Conservation (phyloP, 441 rosid species). For the Croton setiger region DNA sequence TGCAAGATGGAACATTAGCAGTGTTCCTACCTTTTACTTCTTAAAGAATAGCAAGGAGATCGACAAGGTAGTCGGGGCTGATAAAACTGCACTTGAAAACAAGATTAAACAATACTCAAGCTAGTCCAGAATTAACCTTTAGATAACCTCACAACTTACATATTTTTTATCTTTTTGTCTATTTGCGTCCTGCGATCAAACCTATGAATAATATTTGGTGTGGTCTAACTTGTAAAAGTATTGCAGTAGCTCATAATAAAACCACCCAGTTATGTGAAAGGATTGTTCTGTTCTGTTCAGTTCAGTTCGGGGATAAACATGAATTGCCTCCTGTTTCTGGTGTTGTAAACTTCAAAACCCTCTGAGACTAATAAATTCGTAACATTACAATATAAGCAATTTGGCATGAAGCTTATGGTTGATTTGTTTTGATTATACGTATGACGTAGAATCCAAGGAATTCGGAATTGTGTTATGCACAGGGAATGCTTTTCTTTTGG, state of each 20-base stretch:
- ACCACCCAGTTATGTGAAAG: neutral
- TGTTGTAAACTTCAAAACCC: too few relatives aligned
- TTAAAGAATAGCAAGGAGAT: slow-evolving; percentile 71
- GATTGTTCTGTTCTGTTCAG: too few relatives aligned
- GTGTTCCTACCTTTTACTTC: slow-evolving; percentile 72
- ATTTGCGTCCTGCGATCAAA: neutral
- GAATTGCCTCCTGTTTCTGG: too few relatives aligned
- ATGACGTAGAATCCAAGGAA: too few relatives aligned
- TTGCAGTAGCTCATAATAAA: slow-evolving; percentile 7
- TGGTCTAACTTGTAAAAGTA: neutral
- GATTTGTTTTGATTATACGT: too few relatives aligned
- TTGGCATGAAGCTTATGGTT: too few relatives aligned
- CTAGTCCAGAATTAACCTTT: slow-evolving; percentile 15
- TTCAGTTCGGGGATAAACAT: too few relatives aligned
- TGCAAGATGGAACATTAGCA: slow-evolving; percentile 66
- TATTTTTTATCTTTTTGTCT: neutral
- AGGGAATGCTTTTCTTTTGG: too few relatives aligned
- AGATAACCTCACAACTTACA: neutral
- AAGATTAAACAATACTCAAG: slow-evolving; percentile 57
- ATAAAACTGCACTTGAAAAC: slow-evolving; percentile 63
- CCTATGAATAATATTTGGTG: neutral
- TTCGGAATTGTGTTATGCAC: too few relatives aligned
- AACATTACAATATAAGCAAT: too few relatives aligned
- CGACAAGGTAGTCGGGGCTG: slow-evolving; percentile 82
- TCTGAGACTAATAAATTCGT: too few relatives aligned